phyloP scores from a whole-genome alignment of 139 green algal species.

The Chlorokybus atmophyticus region DNA sequence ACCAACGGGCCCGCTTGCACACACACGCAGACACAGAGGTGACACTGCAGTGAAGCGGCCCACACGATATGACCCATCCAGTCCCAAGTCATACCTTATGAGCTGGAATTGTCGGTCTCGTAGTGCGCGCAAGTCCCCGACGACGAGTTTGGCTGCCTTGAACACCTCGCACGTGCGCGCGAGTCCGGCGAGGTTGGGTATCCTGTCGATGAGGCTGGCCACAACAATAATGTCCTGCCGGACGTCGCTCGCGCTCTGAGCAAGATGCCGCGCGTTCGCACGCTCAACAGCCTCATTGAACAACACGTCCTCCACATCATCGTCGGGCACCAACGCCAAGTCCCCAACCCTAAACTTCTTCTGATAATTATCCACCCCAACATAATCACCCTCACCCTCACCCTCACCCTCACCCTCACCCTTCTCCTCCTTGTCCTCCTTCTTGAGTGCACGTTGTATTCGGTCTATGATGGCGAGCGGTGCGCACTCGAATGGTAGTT shows the following conservation, averaged over 20 bases:
- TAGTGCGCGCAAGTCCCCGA: conserved; percentile 47
- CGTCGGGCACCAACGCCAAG: background rate
- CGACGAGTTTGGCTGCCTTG: conserved; percentile 53
- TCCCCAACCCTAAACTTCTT: background rate
- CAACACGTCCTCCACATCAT: background rate
- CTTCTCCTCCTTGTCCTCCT: conserved; percentile 3
- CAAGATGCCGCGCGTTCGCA: conserved; percentile 5
- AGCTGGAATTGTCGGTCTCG: conserved; percentile 45
- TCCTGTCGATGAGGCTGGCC: conserved; percentile 66
- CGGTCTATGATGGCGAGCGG: too few species aligned
- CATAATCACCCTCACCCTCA: background rate
- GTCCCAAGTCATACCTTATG: conserved; percentile 18
- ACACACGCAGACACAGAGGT: background rate
- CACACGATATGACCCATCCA: background rate
- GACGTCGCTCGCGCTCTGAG: background rate
- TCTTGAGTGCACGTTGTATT: background rate
- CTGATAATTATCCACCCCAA: background rate
- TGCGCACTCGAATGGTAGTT: too few species aligned
- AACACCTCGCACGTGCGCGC: conserved; percentile 72
- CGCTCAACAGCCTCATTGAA: background rate
- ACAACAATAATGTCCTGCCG: conserved; percentile 73
- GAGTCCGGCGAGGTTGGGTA: conserved; percentile 81
- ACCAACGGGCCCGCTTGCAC: background rate
- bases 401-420: conserved; percentile 3
- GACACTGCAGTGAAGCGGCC: background rate